phyloP scores from a whole-genome alignment of 164 flowering plant genomes.

The Hamamelis virginiana region DNA sequence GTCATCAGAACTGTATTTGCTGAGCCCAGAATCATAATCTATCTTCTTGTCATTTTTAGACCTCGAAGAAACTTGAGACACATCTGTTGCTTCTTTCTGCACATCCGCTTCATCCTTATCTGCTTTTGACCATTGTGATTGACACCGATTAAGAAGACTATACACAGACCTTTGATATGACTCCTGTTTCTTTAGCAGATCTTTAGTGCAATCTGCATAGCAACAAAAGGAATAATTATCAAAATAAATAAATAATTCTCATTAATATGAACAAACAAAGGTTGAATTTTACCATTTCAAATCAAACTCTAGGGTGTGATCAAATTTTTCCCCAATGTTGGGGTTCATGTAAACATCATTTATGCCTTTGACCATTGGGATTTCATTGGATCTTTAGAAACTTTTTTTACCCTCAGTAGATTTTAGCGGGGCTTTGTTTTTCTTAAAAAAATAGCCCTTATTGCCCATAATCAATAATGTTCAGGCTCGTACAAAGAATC shows the following conservation, averaged over 20 bases:
- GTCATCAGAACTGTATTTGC: constrained; percentile 40
- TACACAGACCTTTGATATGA: constrained; percentile 25
- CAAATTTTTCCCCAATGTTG: no score
- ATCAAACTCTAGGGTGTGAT: no score
- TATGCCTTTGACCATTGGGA: no score
- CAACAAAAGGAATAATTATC: constrained; percentile 15
- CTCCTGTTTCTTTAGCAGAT: constrained; percentile 32
- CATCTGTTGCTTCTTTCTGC: constrained; percentile 23
- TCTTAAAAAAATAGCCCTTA: no score
- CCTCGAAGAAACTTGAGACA: constrained; percentile 13
- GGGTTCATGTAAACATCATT: no score
- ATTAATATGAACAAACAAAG: neutral
- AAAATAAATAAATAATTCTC: neutral
- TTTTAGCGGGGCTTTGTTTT: no score
- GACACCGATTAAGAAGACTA: constrained; percentile 35
- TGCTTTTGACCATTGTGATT: constrained; percentile 38
- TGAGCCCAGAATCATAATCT: constrained; percentile 13
- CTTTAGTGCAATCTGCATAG: constrained; percentile 17
- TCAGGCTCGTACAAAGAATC: no score
- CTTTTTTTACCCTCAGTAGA: no score
- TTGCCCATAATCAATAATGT: no score
- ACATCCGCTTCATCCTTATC: constrained; percentile 24
- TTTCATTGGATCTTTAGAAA: no score
- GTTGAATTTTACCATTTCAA: neutral
- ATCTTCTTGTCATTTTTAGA: constrained; percentile 14